A percentile compares a stretch with the other conserved stretches of the same genome.
Conservation (phyloP, 768 basidiomycete genomes). For the Trametopsis cervina region DNA sequence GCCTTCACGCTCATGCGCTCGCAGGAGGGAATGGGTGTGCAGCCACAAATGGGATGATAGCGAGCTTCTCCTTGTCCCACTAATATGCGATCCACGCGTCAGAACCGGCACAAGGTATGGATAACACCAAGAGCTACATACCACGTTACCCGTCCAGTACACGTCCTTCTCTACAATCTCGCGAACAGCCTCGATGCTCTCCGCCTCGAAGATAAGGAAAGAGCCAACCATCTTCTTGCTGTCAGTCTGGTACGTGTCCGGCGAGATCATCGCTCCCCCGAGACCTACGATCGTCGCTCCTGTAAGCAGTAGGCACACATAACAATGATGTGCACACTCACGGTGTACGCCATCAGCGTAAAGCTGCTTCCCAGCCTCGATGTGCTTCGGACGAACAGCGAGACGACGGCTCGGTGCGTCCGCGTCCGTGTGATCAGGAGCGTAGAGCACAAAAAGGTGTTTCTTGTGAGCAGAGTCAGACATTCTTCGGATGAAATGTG, state of each 20-base stretch:
- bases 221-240: conserved; percentile 13
- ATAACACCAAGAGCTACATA: background rate
- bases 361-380: conserved; percentile 35
- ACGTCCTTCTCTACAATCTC: conserved; percentile 10
- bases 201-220: conserved; percentile 10
- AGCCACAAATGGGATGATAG: conserved; percentile 35
- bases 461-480: background rate
- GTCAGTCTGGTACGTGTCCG: conserved; percentile 13
- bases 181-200: conserved; percentile 9
- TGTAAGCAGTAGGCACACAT: conserved; percentile 19
- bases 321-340: too few relatives aligned
- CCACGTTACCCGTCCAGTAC: conserved; percentile 11
- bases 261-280: conserved; percentile 17
- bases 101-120: background rate
- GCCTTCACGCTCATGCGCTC: background rate
- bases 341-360: conserved; percentile 38
- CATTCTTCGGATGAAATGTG: conserved; percentile 4
- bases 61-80: conserved; percentile 50
- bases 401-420: conserved; percentile 52
- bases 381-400: conserved; percentile 46
- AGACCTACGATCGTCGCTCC: conserved; percentile 8
- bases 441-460: conserved; percentile 50
- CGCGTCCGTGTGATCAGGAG: conserved; percentile 57
- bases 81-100: conserved; percentile 20
- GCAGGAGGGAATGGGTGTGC: conserved; percentile 1